Evolutionary conservation across 306 rosid species (phyloP).

Genomic region (Inga oerstediana): DNA sequence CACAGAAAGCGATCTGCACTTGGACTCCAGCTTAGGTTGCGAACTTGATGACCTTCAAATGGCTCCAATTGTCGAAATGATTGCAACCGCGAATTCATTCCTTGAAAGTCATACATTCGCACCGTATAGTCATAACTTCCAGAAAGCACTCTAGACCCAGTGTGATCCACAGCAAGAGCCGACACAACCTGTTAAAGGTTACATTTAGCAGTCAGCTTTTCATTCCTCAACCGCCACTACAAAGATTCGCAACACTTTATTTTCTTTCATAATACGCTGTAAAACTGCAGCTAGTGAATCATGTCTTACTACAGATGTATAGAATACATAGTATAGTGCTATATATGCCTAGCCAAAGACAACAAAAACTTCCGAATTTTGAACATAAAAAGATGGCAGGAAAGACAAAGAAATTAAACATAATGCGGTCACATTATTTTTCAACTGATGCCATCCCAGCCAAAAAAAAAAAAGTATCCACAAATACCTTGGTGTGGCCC

Average conservation of each 20-base stretch:
- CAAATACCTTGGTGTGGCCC: slow-evolving; percentile 85
- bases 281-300: background rate
- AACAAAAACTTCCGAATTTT: background rate
- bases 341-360: background rate
- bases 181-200: slow-evolving; percentile 75
- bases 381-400: background rate
- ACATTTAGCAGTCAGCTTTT: background rate
- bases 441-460: background rate
- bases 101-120: slow-evolving; percentile 94
- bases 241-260: background rate
- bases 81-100: slow-evolving; percentile 85
- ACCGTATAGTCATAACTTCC: slow-evolving; percentile 92
- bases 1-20: slow-evolving; percentile 85
- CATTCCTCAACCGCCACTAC: background rate
- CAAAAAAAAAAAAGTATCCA: too few relatives aligned
- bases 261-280: background rate
- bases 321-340: background rate
- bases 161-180: slow-evolving; percentile 88
- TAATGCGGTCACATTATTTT: background rate
- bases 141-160: slow-evolving; percentile 91
- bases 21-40: slow-evolving; percentile 95
- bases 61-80: slow-evolving; percentile 95
- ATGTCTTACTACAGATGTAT: background rate
- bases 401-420: background rate
- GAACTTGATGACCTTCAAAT: slow-evolving; percentile 94